These are phyloP conservation scores for Teratosphaeria nubilosa DNA, from an alignment of 2,329 filamentous ascomycete species.

Conservation along the genomic window DNA sequence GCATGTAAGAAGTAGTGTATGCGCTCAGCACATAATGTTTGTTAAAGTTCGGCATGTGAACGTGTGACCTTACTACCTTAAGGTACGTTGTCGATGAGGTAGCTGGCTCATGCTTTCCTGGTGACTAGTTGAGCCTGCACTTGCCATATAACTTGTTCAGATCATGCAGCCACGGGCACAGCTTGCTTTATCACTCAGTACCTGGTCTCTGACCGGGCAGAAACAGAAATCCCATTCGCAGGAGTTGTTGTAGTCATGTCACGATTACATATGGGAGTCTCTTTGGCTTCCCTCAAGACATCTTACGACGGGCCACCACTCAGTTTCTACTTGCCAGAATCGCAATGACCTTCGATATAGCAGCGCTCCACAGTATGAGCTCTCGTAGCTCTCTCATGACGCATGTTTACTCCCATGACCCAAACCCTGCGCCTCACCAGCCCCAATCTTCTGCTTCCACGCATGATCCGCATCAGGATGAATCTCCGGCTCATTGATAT, in stretches of 20 bases:
- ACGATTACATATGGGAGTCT: too few species aligned
- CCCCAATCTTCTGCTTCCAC: constrained; percentile 29
- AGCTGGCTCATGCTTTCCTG: neutral
- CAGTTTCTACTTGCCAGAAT: too few species aligned
- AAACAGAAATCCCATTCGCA: too few species aligned
- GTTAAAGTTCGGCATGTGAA: neutral
- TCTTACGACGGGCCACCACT: too few species aligned
- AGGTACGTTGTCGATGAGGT: neutral
- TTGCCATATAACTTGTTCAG: neutral
- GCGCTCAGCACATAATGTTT: neutral
- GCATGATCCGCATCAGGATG: constrained; percentile 39
- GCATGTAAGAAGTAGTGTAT: neutral
- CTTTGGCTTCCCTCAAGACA: too few species aligned
- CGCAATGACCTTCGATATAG: too few species aligned
- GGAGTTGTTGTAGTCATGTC: too few species aligned
- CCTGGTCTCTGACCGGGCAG: too few species aligned
- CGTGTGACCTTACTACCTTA: neutral
- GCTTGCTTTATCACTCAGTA: neutral
- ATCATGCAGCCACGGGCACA: neutral
- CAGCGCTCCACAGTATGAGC: neutral
- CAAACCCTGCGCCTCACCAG: neutral
- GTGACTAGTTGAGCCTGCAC: neutral
- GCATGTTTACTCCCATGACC: neutral
- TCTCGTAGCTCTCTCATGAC: neutral
- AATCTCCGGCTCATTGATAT: constrained; percentile 41